These are phyloP conservation scores for Sedum album DNA, from an alignment of 164 flowering plant genomes.

Conservation along the genomic window DNA sequence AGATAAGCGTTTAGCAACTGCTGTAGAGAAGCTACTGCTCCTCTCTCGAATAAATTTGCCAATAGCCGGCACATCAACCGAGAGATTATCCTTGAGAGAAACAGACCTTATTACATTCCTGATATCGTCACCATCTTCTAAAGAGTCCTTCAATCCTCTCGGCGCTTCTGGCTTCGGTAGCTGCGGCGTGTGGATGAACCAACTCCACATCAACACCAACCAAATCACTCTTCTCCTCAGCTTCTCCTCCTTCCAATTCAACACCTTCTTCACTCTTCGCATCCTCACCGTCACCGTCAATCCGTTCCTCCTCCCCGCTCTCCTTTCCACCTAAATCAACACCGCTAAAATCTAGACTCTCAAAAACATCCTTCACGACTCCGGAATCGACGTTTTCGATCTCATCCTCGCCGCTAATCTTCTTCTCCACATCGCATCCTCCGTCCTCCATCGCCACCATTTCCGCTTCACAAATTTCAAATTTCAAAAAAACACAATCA, in stretches of 20 bases:
- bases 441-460: background rate
- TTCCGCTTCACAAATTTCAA: background rate
- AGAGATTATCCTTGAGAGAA: constrained; percentile 13
- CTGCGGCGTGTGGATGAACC: constrained; percentile 21
- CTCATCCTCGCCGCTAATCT: background rate
- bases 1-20: constrained; percentile 39
- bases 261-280: background rate
- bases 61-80: constrained; percentile 37
- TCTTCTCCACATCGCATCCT: constrained; percentile 1
- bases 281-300: background rate
- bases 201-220: background rate
- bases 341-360: background rate
- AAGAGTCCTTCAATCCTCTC: constrained; percentile 13
- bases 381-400: too few species aligned
- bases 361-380: background rate
- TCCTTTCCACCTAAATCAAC: background rate
- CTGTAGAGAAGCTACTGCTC: constrained; percentile 51
- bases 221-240: background rate
- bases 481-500: background rate
- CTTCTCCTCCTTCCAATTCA: background rate
- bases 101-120: constrained; percentile 17
- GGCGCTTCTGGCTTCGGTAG: constrained; percentile 45
- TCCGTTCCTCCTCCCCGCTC: background rate
- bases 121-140: background rate
- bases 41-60: constrained; percentile 54